Percentiles rank a stretch among this genome's conserved stretches.
These are phyloP conservation scores for Avena sativa DNA, from an alignment of 176 grass and related monocot genomes.

Conservation along the genomic window DNA sequence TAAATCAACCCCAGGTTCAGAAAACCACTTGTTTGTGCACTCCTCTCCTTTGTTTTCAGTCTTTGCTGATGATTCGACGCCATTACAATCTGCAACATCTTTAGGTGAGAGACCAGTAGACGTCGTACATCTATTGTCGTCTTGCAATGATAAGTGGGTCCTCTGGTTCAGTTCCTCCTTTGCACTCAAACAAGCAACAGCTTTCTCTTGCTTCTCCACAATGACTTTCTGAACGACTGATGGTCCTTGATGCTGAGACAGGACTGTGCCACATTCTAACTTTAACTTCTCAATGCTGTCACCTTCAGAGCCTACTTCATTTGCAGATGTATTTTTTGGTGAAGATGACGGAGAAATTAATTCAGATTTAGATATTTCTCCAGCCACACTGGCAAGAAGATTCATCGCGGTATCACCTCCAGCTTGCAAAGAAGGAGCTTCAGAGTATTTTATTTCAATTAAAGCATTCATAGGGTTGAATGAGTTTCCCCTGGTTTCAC, in stretches of 20 bases:
- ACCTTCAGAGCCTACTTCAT: slow-evolving; percentile 44
- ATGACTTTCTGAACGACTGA: slow-evolving; percentile 35
- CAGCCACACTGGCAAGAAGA: slow-evolving; percentile 96
- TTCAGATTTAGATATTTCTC: slow-evolving; percentile 83
- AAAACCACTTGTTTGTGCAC: background rate
- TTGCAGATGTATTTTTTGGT: slow-evolving; percentile 50
- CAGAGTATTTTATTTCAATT: slow-evolving; percentile 91
- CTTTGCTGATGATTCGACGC: slow-evolving; percentile 19
- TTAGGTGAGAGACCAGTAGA: slow-evolving; percentile 29
- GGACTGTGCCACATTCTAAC: slow-evolving; percentile 41
- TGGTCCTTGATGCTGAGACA: background rate
- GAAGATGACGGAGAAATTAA: slow-evolving; percentile 57
- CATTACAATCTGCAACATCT: slow-evolving; percentile 36
- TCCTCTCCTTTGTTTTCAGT: slow-evolving; percentile 46
- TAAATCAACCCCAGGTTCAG: slow-evolving; percentile 29
- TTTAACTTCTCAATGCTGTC: slow-evolving; percentile 53
- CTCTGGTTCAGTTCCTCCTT: slow-evolving; percentile 36
- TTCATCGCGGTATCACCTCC: slow-evolving; percentile 88
- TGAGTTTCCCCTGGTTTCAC: slow-evolving; percentile 58
- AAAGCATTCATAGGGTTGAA: slow-evolving; percentile 96
- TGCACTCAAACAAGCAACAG: slow-evolving; percentile 21
- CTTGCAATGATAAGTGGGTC: background rate
- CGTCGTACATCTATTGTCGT: slow-evolving; percentile 30
- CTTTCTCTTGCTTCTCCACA: slow-evolving; percentile 44
- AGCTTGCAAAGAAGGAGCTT: slow-evolving; percentile 58